Base-by-base conservation (phyloP, 495 filamentous ascomycete genomes). In the Lasiosphaeriaceae sp. region DNA sequence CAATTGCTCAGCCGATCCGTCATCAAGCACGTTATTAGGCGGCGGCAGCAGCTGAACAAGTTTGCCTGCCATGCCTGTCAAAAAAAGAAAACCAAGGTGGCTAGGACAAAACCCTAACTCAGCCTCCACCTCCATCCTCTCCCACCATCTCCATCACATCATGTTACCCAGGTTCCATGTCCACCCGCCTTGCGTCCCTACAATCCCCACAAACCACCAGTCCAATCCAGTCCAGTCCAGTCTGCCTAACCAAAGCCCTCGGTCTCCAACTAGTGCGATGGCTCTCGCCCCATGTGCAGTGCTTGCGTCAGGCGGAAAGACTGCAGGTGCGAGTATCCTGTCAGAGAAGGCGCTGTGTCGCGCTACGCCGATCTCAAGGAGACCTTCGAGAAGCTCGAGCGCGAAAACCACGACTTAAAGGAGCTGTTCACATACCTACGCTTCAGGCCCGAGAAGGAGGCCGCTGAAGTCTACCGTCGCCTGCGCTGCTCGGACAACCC, bases 351-450 rank as follows among this genome's bases (percentile, higher is more conserved):
- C 4, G 53, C 58, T 22, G 26, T 57, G 11, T 56, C 58, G 0
- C 53, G 48, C 20, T 43, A 47, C 14, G 26, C 41, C 5, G 58
- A 56, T 21, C 23, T 62, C 21, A 35, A 35, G 31, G 31, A 7
- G 7, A 35, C 31, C 31, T 35, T 35, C 31, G 51, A 49, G 14
- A 20, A 54, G n/a, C 37, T 58, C 0, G 50, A 63, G 45, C 52
- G 44, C 17, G 60, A 66, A n/a, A 56, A 58, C 9, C 0, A 11
- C 14, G 50, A 59, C 14, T 49, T 66, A 9, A 53, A 51, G 20
- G 57, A 63, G 23, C 60, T 66, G 0, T 52, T 63, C 20, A 50
- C 50, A 21, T 50, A 58, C 23, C 37, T 66, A 39, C 45, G 51
- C 11, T 23, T 11, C 2, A 41, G 51, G 54, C 54, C 60, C 22